Evolutionary conservation across 495 filamentous ascomycete genomes (phyloP).

Genomic region (Lophiostoma macrostomum): DNA sequence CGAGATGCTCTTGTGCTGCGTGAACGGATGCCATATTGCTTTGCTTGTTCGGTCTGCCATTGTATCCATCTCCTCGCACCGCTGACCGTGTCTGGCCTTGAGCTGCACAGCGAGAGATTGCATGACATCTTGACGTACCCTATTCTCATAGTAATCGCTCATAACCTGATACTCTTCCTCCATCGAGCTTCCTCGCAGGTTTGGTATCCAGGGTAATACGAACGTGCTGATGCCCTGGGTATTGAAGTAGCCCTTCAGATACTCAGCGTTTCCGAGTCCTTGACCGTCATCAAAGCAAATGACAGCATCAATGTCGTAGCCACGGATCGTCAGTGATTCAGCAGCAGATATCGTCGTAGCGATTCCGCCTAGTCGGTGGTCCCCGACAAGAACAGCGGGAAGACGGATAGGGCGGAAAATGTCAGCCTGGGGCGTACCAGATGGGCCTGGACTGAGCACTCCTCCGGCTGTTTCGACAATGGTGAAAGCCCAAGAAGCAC

Average conservation of each 20-base stretch:
- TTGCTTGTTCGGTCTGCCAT: slow-evolving; percentile 57
- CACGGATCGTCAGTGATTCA: slow-evolving; percentile 67
- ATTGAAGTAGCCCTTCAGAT: slow-evolving; percentile 61
- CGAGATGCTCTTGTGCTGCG: slow-evolving; percentile 63
- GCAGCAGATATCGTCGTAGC: slow-evolving; percentile 70
- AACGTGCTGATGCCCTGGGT: slow-evolving; percentile 44
- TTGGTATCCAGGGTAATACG: slow-evolving; percentile 17
- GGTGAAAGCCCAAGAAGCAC: slow-evolving; percentile 38
- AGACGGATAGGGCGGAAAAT: slow-evolving; percentile 67
- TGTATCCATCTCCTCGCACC: slow-evolving; percentile 54
- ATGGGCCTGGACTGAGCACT: slow-evolving; percentile 69
- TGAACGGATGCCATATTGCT: slow-evolving; percentile 78
- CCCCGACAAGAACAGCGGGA: slow-evolving; percentile 69
- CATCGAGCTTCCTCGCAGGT: slow-evolving; percentile 1
- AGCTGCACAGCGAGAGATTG: slow-evolving; percentile 39
- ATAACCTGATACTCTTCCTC: slow-evolving; percentile 52
- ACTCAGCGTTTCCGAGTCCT: slow-evolving; percentile 65
- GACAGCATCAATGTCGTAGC: slow-evolving; percentile 68
- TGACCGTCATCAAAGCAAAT: slow-evolving; percentile 59
- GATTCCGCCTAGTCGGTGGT: slow-evolving; percentile 70
- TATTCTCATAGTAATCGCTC: slow-evolving; percentile 57
- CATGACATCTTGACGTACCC: slow-evolving; percentile 35
- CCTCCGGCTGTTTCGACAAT: slow-evolving; percentile 77
- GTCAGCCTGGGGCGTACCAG: slow-evolving; percentile 71
- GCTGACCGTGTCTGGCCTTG: slow-evolving; percentile 42